Conservation (phyloP, 257 asterid species). For the Nicotiana knightiana region DNA sequence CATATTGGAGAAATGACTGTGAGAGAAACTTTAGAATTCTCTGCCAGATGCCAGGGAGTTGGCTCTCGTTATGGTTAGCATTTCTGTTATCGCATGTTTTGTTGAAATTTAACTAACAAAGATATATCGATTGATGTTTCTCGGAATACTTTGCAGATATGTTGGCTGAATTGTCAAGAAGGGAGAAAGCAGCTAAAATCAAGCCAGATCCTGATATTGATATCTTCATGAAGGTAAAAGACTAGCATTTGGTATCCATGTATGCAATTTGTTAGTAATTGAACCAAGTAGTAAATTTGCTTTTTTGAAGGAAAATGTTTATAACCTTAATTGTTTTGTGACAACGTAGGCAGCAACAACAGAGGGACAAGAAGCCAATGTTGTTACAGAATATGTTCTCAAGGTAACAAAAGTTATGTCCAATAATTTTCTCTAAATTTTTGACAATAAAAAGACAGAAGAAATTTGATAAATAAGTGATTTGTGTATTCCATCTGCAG, state of each 20-base stretch:
- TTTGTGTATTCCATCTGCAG: slow-evolving; percentile 17
- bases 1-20: slow-evolving; percentile 77
- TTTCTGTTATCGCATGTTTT: too few relatives aligned
- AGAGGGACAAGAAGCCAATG: slow-evolving; percentile 34
- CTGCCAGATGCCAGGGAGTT: slow-evolving; percentile 70
- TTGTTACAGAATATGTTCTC: slow-evolving; percentile 37
- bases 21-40: slow-evolving; percentile 57
- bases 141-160: not conserved
- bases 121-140: not conserved
- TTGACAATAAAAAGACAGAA: not conserved
- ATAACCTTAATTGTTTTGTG: not conserved
- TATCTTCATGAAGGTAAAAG: slow-evolving; percentile 29
- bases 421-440: not conserved
- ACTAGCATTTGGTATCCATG: not conserved
- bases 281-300: not conserved
- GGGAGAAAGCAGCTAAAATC: slow-evolving; percentile 34
- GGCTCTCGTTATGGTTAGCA: slow-evolving; percentile 52
- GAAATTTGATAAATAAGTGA: not conserved
- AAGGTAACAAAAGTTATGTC: slow-evolving; percentile 29
- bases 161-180: slow-evolving; percentile 32
- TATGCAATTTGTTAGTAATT: not conserved
- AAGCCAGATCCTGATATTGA: slow-evolving; percentile 37
- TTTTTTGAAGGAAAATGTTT: not conserved
- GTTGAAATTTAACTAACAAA: not conserved
- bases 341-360: slow-evolving; percentile 33